A percentile compares a stretch with the other conserved stretches of the same genome.
phyloP scores from a whole-genome alignment of 2,329 filamentous ascomycete species.

The Cladophialophora psammophila region DNA sequence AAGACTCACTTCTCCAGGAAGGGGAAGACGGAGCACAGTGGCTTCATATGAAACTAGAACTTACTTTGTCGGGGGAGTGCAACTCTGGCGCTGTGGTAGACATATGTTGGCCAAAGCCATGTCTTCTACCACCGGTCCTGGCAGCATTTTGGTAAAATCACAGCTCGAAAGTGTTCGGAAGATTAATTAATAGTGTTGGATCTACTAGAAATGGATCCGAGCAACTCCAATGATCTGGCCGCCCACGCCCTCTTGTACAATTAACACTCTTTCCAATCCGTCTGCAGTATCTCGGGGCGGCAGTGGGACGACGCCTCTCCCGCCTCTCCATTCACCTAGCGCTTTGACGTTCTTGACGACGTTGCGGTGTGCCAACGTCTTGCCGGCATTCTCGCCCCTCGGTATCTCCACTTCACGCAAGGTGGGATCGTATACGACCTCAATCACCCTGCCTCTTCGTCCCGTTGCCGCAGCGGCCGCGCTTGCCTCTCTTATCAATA shows the following conservation, averaged over 20 bases:
- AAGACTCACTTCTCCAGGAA: too few species aligned
- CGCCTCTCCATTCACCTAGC: constrained; percentile 15
- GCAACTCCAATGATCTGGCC: constrained; percentile 22
- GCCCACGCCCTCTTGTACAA: constrained; percentile 19
- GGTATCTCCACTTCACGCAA: constrained; percentile 14
- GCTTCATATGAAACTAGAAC: too few species aligned
- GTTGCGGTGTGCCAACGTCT: constrained; percentile 17
- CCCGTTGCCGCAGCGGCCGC: constrained; percentile 10
- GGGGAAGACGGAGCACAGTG: too few species aligned
- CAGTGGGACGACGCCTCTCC: constrained; percentile 5
- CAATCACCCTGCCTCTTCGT: constrained; percentile 11
- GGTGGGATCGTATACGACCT: constrained; percentile 20
- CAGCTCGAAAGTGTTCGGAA: too few species aligned
- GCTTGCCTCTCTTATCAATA: constrained; percentile 18
- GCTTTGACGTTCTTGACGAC: constrained; percentile 21
- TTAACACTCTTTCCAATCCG: constrained; percentile 14
- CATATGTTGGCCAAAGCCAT: too few species aligned
- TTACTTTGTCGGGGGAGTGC: too few species aligned
- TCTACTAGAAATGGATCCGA: constrained; percentile 19
- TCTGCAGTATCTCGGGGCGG: neutral
- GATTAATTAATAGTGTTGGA: neutral
- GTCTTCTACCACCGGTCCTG: too few species aligned
- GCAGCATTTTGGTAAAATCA: too few species aligned
- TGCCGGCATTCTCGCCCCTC: constrained; percentile 19
- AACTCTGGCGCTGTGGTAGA: too few species aligned